Evolutionary conservation across 805 yeast species (phyloP), one percentile per base, ranked within the genome.

Genomic region (Candida jianshihensis): DNA sequence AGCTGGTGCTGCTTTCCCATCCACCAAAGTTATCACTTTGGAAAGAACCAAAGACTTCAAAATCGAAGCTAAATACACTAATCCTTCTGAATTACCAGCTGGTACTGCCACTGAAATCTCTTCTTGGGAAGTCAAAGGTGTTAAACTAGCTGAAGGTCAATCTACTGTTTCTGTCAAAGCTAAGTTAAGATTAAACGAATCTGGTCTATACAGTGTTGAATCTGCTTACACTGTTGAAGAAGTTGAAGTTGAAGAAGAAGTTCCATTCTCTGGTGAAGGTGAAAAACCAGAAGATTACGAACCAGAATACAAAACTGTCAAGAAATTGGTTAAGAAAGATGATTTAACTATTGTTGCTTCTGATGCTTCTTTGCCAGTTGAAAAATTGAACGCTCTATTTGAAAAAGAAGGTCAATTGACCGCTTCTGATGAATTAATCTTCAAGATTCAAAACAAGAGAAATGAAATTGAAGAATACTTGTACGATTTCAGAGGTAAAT

Each of bases 361-460:
- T 43, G 76, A 87, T 40, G 76, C 78, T 41, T 74, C 85, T 35
- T 72, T 83, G 53, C 61, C 81, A 44, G 70, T 67, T 44, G 61
- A 61, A 19, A 64, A 56, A 36, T 73, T 86, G 63, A 70, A 78
- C 53, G 67, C 64, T 37, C 73, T 70, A 49, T 73, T 82, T 44
- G 97, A 92, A 74, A 69, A 70, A 63, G 99, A 92, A 73, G 76
- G 77, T 57, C 73, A 81, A 61, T 68, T 92, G 80, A 72, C 76
- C 47, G 77, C 87, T 60, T 88, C 81, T 59, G 99, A 92, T 68
- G 92, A 89, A 72, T 80, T 90, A 54, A 97, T 92, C 48, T 94
- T 94, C 49, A 97, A 92, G 70, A 92, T 97, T 49, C 97, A 92
- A 73, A 97, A 92, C 70, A 87, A 88, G 67, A 92, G 92, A 82